Base-by-base conservation (phyloP, 108 stramenopile genomes). In the Asterionellopsis glacialis region DNA sequence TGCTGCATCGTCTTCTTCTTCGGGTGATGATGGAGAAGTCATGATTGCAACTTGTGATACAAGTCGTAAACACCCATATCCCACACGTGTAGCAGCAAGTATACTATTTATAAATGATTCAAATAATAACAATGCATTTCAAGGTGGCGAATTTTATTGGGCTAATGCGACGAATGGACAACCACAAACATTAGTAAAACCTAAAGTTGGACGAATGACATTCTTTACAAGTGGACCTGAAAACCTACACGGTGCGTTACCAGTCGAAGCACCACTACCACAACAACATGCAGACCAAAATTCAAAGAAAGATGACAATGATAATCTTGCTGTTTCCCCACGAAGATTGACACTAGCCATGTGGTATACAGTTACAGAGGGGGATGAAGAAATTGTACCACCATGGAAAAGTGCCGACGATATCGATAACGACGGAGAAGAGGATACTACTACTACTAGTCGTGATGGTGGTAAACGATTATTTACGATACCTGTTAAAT, bases 211-310 rank as follows among this genome's bases (percentile, higher is more conserved):
- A 13, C 47, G 56, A 23, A 74, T 74, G 73, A 55, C 69, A 19
- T 69, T 59, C 47, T 74, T 74, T 65, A 74, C 73, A 16, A 74
- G 73, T 43, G 73, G 73, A 4, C 51, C 69, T 13, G 73, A 74
- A 45, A 69, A 65, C 45, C 44, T 74, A 57, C 73, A 74, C 59
- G 73, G 73, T 49, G 73, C 73, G n/a, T 49, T 69, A 57, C 63
- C 57, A 2, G 73, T 73, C 6, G 33, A 44, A 28, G 61, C 33
- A 33, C 33, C 33, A 33, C 33, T 7, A 33, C 7, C 33, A 2
- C 2, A 7, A 5, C 33, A n/a, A n/a, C n/a, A n/a, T n/a, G n/a
- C n/a, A n/a, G n/a, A n/a, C n/a, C n/a, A n/a, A n/a, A n/a, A n/a
- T n/a, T n/a, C n/a, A n/a, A n/a, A n/a, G n/a, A n/a, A n/a, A n/a